Evolutionary conservation across 495 filamentous ascomycete genomes (phyloP), one percentile per base, ranked within the genome.

Genomic region (Barbatosphaeria neglecta): DNA sequence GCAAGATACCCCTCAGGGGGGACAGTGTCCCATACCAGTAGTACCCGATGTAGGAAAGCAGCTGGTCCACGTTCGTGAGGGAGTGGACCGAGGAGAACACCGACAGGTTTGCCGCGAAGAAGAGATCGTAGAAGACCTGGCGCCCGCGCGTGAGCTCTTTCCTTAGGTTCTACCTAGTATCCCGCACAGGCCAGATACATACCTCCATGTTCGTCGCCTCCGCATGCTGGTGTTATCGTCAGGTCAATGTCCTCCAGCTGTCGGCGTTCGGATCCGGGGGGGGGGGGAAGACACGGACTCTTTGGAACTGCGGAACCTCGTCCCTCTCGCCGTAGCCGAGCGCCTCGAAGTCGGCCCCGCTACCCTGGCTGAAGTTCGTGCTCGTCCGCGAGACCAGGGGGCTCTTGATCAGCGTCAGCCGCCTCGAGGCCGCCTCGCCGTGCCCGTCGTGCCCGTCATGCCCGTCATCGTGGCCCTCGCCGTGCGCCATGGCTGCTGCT

Each of bases 91-190:
- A 66, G 1, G 75, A 74, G 51, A 83, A 83, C 10, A 77, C 80
- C n/a, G 74, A 74, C 16, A 83, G 59, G 52, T 83, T 83, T 39
- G 81, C 79, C 17, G 82, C 81, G 51, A 84, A 80, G 61, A 82
- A 84, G 5, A 84, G 63, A 56, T 84, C 81, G 52, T 75, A 82
- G 61, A 84, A 84, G n/a, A 83, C 62, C 50, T 84, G 50, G 17
- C 16, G 4, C 11, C 31, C 31, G 11, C 31, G 6, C 31, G 31
- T 35, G 35, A 43, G 20, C 22, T 24, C 37, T 4, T 24, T 15
- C 10, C 9, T 6, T 18, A 41, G 22, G 18, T 15, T 5, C 39
- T 22, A 10, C 20, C 2, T 7, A 22, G 20, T 10, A 41, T 15
- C 9, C 5, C 39, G 20, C 15, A 13, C 5, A 23, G 10, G 20